These are phyloP conservation scores for Rutstroemia sp. DNA, from an alignment of 2,329 filamentous ascomycete genomes.

Conservation along the genomic window DNA sequence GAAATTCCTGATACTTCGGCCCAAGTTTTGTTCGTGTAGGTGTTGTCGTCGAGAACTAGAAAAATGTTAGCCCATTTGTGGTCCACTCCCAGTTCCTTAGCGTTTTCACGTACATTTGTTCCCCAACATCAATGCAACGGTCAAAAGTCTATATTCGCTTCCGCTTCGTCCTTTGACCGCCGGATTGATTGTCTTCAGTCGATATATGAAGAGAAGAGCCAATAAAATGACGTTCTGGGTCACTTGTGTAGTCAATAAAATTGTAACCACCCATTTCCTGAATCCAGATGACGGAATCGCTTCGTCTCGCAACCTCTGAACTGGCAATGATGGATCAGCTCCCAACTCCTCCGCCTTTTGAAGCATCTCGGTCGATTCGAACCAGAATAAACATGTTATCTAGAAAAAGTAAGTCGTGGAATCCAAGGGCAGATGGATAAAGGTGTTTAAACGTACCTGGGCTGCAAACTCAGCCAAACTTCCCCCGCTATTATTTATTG, in stretches of 20 bases:
- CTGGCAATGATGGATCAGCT: constrained; percentile 31
- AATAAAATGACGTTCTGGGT: constrained; percentile 91
- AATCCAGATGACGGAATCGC: constrained; percentile 75
- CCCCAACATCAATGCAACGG: constrained; percentile 92
- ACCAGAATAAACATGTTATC: constrained; percentile 98
- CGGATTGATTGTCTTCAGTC: constrained; percentile 84
- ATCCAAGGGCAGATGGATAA: background rate
- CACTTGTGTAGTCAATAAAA: constrained; percentile 90
- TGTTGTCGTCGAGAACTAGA: constrained; percentile 89
- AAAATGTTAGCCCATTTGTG: constrained; percentile 19
- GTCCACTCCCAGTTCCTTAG: background rate
- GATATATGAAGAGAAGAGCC: constrained; percentile 85
- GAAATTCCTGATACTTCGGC: constrained; percentile 93
- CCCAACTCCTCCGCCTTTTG: constrained; percentile 56
- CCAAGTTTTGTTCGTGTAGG: constrained; percentile 99
- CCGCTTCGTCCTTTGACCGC: constrained; percentile 84
- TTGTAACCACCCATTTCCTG: constrained; percentile 86
- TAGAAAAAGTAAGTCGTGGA: constrained; percentile 33
- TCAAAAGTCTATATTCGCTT: constrained; percentile 87
- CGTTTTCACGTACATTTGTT: constrained; percentile 70
- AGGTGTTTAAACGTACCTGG: constrained; percentile 46
- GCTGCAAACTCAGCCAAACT: constrained; percentile 78
- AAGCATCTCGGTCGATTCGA: constrained; percentile 77
- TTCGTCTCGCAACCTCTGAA: constrained; percentile 56
- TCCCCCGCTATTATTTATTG: constrained; percentile 68